Evolutionary conservation across 345 rosid species (phyloP), one percentile per base, ranked within the genome.

Genomic region (Hirschfeldia incana): DNA sequence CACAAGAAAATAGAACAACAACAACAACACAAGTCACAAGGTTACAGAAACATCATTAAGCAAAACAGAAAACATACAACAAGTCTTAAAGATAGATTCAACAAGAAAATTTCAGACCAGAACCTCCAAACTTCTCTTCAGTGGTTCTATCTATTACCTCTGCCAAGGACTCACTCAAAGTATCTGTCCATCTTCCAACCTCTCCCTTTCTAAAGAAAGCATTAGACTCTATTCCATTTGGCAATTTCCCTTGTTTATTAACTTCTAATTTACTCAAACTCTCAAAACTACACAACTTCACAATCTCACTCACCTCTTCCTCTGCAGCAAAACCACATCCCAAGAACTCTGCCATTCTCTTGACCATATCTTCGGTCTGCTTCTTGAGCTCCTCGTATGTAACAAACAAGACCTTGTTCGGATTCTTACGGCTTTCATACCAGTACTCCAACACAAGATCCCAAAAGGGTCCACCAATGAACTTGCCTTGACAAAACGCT

Each of bases 401-500:
- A 27, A 81, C 30, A 29, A 85, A 83, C 61, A 85, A 37, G 5
- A 84, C 57, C 68, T 67, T 73, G 1, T 34, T 33, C 0, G 87
- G 85, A 8, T 39, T 58, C 53, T 79, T 26, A 3, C 58, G 37
- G 71, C 85, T 84, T 2, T 65, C 83, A 1, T 74, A 30, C 83
- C 83, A 78, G 67, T 82, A 84, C 60, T 42, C 83, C 65, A 59
- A 28, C 12, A 73, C 44, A 74, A 79, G 83, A 6, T 73, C 80
- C 83, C 83, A 82, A 69, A 75, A 84, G 32, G 86, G 86, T 65
- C 84, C 84, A 2, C 30, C 73, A 21, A 77, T 17, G 57, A 75
- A 72, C 81, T 80, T 86, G 0, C 94, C 92, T 49, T 78, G 21
- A 74, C 83, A 81, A 13, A 90, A 87, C 58, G 78, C 84, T 10